Evolutionary conservation across 306 rosid species (phyloP), one percentile per base, ranked within the genome.

Genomic region (Oemleria cerasiformis): DNA sequence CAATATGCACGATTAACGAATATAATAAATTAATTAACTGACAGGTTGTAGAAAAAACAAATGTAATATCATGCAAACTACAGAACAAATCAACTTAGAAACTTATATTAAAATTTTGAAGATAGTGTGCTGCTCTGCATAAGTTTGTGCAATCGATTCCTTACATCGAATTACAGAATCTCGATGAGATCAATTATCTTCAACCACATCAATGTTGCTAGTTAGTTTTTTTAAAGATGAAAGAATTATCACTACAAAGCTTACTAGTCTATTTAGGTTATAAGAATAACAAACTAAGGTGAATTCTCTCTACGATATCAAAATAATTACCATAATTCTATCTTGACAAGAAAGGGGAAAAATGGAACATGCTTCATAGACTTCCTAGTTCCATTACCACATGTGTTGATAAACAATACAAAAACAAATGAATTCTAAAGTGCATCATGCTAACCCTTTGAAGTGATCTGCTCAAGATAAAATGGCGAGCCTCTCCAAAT

Each of bases 221-320:
- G 14, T n/a, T 10, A 2, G 10, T 54, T n/a, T 54, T 3, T 54
- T 54, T 30, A 30, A 54, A 54, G 14, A 54, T 54, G 1, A 13
- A 47, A 50, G 19, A 50, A 50, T 8, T 2, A 17, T 50, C 20
- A 5, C 17, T 49, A 49, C 14, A 53, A 53, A 4, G 58, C 23
- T 53, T 19, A 8, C 62, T 20, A 23, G 5, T 56, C 17, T 23
- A 56, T 56, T n/a, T 56, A 23, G 3, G 34, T 38, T 88, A 83
- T 55, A 16, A 68, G 51, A 25, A 10, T 25, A 45, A 17, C 53
- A 50, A 36, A 16, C 54, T 12, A 53, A 64, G 2, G 45, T 2
- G 14, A 61, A 16, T 36, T 19, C 65, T 8, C 16, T 25, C 19
- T 8, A 14, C 7, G 51, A 64, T 8, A 15, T 25, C 16, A 55